These are phyloP conservation scores for Plenodomus tracheiphilus DNA, from an alignment of 2,329 filamentous ascomycete species.

Conservation along the genomic window DNA sequence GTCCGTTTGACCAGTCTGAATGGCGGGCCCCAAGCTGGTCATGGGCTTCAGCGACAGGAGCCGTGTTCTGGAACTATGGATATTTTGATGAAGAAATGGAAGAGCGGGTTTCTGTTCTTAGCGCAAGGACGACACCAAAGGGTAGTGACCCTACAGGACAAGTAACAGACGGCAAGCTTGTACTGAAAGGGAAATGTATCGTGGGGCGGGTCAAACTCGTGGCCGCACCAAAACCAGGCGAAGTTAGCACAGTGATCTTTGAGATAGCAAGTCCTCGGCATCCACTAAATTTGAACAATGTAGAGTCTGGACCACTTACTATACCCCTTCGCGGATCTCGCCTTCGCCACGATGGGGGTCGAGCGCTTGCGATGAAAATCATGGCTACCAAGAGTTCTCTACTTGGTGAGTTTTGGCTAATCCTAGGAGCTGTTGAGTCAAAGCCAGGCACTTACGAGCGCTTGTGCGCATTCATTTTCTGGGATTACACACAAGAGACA, in stretches of 20 bases:
- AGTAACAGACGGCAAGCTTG: neutral
- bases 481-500: no score
- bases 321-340: neutral
- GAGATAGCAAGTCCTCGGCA: no score
- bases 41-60: conserved; percentile 2
- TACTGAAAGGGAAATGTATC: neutral
- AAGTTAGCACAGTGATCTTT: neutral
- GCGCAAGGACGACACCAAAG: neutral
- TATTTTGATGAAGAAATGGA: neutral
- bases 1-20: neutral
- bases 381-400: neutral
- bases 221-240: no score
- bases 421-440: neutral
- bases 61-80: neutral
- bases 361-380: neutral
- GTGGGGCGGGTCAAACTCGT: neutral
- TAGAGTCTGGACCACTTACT: neutral
- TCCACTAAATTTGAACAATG: neutral
- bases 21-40: conserved; percentile 13
- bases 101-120: neutral
- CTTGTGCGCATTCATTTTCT: neutral
- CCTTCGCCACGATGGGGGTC: neutral
- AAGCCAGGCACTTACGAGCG: neutral
- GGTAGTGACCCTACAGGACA: conserved; percentile 7
- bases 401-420: neutral